Percentiles rank a stretch among this genome's conserved stretches.
Evolutionary conservation across 1,284 basidiomycete genomes (phyloP).

Genomic region (Heterobasidion occidentale): DNA sequence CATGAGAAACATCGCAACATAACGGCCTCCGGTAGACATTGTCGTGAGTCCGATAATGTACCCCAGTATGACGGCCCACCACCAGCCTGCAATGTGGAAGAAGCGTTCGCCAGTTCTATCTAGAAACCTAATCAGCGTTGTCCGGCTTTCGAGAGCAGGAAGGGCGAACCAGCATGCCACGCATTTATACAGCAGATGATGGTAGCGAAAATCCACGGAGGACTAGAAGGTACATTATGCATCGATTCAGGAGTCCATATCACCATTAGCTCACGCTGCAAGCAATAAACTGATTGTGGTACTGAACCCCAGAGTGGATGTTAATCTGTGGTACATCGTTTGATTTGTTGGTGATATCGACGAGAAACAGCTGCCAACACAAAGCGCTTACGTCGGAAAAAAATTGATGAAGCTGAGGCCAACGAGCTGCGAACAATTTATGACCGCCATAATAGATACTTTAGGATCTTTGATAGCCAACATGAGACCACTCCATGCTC

Average conservation of each 20-base stretch:
- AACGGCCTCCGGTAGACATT: slow-evolving; percentile 44
- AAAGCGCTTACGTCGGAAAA: slow-evolving; percentile 53
- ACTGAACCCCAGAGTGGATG: slow-evolving; percentile 56
- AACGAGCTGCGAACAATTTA: slow-evolving; percentile 42
- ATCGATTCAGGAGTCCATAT: slow-evolving; percentile 1
- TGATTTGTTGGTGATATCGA: neutral
- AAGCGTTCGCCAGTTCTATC: slow-evolving; percentile 59
- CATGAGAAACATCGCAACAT: slow-evolving; percentile 32
- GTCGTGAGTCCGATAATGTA: slow-evolving; percentile 57
- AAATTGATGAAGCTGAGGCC: slow-evolving; percentile 69
- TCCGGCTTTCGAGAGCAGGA: neutral
- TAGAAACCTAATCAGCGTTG: slow-evolving; percentile 11
- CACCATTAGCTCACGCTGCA: slow-evolving; percentile 41
- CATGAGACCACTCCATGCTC: slow-evolving; percentile 46
- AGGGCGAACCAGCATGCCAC: slow-evolving; percentile 48
- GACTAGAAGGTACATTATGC: slow-evolving; percentile 27
- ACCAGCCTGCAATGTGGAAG: slow-evolving; percentile 55
- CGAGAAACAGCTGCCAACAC: too few species aligned
- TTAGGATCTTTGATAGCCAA: slow-evolving; percentile 58
- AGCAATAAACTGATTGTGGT: slow-evolving; percentile 55
- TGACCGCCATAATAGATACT: slow-evolving; percentile 48
- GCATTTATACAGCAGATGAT: slow-evolving; percentile 51
- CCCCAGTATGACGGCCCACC: slow-evolving; percentile 53
- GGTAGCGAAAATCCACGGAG: slow-evolving; percentile 56
- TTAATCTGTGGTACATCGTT: slow-evolving; percentile 31